phyloP scores from a whole-genome alignment of 2,329 filamentous ascomycete species.

The Penicillium concentricum region DNA sequence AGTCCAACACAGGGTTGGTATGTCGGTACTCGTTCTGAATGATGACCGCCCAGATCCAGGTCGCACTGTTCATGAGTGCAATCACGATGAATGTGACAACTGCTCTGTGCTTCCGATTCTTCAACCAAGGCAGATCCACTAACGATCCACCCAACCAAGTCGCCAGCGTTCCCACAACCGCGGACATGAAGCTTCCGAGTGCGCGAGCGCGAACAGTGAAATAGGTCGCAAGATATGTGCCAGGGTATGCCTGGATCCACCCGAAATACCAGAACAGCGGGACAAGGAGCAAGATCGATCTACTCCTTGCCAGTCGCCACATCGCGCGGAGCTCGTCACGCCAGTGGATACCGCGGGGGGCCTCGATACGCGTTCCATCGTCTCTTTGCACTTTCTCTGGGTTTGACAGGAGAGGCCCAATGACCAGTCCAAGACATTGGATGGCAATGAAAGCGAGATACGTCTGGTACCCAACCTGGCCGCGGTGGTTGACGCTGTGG shows the following conservation, averaged over 20 bases:
- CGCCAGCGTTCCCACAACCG: conserved; percentile 40
- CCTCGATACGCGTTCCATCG: conserved; percentile 42
- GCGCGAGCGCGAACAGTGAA: conserved; percentile 46
- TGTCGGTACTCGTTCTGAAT: conserved; percentile 49
- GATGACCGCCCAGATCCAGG: conserved; percentile 50
- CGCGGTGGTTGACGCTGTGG: conserved; percentile 33
- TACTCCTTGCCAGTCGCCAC: conserved; percentile 35
- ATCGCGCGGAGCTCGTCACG: conserved; percentile 36
- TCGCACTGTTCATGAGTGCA: conserved; percentile 43
- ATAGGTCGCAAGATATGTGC: conserved; percentile 45
- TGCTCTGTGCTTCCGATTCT: conserved; percentile 42
- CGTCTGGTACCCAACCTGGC: conserved; percentile 31
- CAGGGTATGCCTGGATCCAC: conserved; percentile 44
- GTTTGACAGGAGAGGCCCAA: conserved; percentile 46
- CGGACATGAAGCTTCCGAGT: conserved; percentile 39
- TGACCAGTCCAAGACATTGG: conserved; percentile 47
- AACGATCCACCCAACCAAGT: conserved; percentile 40
- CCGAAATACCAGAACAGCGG: conserved; percentile 35
- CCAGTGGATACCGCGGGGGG: conserved; percentile 22
- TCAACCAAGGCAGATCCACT: conserved; percentile 42
- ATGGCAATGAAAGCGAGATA: conserved; percentile 51
- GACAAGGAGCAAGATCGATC: conserved; percentile 37
- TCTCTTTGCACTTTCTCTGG: conserved; percentile 47
- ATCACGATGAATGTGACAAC: conserved; percentile 43
- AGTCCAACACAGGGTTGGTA: conserved; percentile 47